A percentile compares a stretch with the other conserved stretches of the same genome.
phyloP scores from a whole-genome alignment of 768 basidiomycete genomes.

The Ephemerocybe angulata region DNA sequence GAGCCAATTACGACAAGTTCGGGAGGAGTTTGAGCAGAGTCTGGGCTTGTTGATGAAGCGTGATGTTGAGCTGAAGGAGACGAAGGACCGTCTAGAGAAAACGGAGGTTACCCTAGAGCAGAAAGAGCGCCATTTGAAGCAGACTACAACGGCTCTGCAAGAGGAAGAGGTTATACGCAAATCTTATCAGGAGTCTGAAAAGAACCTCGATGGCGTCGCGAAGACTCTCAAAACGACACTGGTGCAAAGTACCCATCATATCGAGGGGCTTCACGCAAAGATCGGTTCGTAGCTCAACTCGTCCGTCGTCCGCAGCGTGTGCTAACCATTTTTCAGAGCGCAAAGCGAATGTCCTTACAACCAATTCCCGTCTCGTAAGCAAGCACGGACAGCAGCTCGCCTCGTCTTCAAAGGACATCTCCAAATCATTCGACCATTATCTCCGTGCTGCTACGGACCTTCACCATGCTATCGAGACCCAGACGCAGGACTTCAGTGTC shows the following conservation, averaged over 20 bases:
- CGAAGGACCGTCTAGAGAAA: conserved; percentile 51
- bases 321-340: conserved; percentile 50
- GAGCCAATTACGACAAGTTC: conserved; percentile 69
- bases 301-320: not conserved
- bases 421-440: conserved; percentile 49
- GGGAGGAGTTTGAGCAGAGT: conserved; percentile 91
- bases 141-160: conserved; percentile 58
- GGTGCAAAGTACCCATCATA: conserved; percentile 66
- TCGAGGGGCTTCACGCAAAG: conserved; percentile 73
- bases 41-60: conserved; percentile 70
- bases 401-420: conserved; percentile 49
- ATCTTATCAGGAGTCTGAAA: conserved; percentile 75
- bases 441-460: conserved; percentile 35
- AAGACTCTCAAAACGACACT: conserved; percentile 60
- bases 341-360: conserved; percentile 56
- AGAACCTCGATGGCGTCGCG: conserved; percentile 68
- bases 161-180: conserved; percentile 78
- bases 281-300: conserved; percentile 54
- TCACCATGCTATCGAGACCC: not conserved
- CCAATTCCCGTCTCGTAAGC: conserved; percentile 64
- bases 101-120: conserved; percentile 49
- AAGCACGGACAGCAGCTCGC: conserved; percentile 59
- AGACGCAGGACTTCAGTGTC: conserved; percentile 1
- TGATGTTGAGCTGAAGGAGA: conserved; percentile 70
- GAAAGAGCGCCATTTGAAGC: conserved; percentile 56